Evolutionary conservation across 1,139 yeast species (phyloP), one percentile per base, ranked within the genome.

Genomic region (Magnusiomyces suaveolens): DNA sequence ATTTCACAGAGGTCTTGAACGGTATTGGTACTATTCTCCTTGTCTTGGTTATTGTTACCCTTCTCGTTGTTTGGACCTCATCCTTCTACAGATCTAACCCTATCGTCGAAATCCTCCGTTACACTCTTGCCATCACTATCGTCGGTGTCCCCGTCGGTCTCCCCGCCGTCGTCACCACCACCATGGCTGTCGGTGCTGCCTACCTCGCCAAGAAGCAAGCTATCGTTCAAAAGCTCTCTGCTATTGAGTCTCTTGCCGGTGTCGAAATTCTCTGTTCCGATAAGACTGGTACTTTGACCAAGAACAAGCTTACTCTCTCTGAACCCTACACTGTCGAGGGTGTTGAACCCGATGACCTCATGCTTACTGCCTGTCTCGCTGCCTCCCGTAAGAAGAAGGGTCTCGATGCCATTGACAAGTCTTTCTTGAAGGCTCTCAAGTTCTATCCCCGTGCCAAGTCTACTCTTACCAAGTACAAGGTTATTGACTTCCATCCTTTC

Each of bases 131-230:
- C 68, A 87, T 90, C 73, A 90, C 97, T 77, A 89, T 90, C 77
- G 87, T 92, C 70, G 98, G 98, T 87, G 98, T 92, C 66, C 98
- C 98, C 76, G 98, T 90, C 69, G 97, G 97, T 86, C 83, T 90
- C 73, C 97, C 97, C 75, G 97, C 96, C 74, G 97, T 90, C 72
- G 96, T 90, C 68, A 90, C 97, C 80, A 90, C 97, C 69, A 90
- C 97, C 74, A 88, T 90, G 95, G 97, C 97, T 75, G 97, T 90
- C 75, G 97, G 97, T 83, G 97, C 97, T 73, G 97, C 97, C 72
- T 89, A 89, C 87, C 82, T 90, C 72, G 97, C 97, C 70, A 89
- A 89, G 83, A 89, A 89, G 78, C 89, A 89, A 79, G 97, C 97
- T 68, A 90, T 90, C 81, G 97, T 90, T 67, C 97, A 90, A 79